These are phyloP conservation scores for Coprinellus aureogranulatus DNA, from an alignment of 768 basidiomycete genomes.

Conservation along the genomic window DNA sequence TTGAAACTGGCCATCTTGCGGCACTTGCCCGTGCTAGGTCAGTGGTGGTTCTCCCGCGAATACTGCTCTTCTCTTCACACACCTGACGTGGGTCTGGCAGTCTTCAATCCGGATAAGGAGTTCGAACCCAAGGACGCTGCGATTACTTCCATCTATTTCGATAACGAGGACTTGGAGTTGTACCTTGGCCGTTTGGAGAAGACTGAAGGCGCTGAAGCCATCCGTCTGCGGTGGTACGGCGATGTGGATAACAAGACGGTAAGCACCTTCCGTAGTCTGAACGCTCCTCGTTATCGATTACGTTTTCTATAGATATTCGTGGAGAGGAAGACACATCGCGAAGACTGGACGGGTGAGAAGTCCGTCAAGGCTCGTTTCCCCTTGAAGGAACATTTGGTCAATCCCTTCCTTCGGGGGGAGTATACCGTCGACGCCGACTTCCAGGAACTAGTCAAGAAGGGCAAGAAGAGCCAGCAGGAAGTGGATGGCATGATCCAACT, in stretches of 20 bases:
- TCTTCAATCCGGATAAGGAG: slow-evolving; percentile 92
- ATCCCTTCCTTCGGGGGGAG: slow-evolving; percentile 85
- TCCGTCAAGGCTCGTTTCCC: slow-evolving; percentile 96
- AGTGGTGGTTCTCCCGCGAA: slow-evolving; percentile 3
- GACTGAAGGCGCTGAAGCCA: slow-evolving; percentile 96
- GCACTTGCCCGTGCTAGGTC: slow-evolving; percentile 93
- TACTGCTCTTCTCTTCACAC: no score
- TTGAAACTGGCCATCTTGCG: slow-evolving; percentile 91
- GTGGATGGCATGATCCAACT: slow-evolving; percentile 94
- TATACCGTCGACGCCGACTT: slow-evolving; percentile 94
- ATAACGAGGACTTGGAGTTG: slow-evolving; percentile 91
- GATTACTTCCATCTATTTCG: slow-evolving; percentile 96
- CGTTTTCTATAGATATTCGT: slow-evolving; percentile 63
- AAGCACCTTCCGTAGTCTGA: no score
- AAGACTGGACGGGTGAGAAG: slow-evolving; percentile 99
- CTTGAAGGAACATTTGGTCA: slow-evolving; percentile 90
- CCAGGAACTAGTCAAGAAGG: slow-evolving; percentile 78
- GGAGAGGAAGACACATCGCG: slow-evolving; percentile 88
- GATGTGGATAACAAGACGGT: slow-evolving; percentile 80
- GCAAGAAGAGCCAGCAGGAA: slow-evolving; percentile 90
- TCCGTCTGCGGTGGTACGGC: slow-evolving; percentile 97
- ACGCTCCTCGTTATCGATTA: no score
- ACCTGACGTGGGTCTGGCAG: slow-evolving; percentile 33
- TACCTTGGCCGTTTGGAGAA: slow-evolving; percentile 97
- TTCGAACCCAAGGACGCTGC: slow-evolving; percentile 87